phyloP scores from a whole-genome alignment of 306 rosid species.

The Pachyrhizus erosus region DNA sequence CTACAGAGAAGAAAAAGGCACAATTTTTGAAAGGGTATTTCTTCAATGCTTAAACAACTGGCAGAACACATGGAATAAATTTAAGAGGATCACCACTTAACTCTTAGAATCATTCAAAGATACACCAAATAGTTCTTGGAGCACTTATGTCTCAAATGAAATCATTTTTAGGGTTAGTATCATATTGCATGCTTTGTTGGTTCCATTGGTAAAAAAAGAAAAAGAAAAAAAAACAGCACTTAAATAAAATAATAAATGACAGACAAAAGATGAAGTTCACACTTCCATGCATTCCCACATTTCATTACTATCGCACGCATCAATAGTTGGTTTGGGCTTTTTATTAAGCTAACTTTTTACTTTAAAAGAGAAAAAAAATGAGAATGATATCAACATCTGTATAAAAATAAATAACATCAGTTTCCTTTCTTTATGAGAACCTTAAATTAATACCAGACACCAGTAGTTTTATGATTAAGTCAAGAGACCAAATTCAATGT shows the following conservation, averaged over 20 bases:
- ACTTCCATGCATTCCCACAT: slow-evolving; percentile 14
- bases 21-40: slow-evolving; percentile 12
- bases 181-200: neutral
- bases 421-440: neutral
- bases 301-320: neutral
- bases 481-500: neutral
- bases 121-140: neutral
- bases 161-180: neutral
- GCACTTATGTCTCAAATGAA: neutral
- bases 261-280: neutral
- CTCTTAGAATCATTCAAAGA: neutral
- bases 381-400: neutral
- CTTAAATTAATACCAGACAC: neutral
- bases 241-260: slow-evolving; percentile 18
- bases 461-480: neutral
- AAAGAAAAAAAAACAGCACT: neutral
- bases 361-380: neutral
- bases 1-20: slow-evolving; percentile 49
- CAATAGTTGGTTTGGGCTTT: neutral
- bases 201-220: neutral
- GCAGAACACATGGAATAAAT: slow-evolving; percentile 2
- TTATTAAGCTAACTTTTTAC: neutral
- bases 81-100: neutral
- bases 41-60: slow-evolving; percentile 20
- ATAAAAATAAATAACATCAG: neutral